phyloP scores from a whole-genome alignment of 148 eudicot genomes.

The Persicaria maculosa region DNA sequence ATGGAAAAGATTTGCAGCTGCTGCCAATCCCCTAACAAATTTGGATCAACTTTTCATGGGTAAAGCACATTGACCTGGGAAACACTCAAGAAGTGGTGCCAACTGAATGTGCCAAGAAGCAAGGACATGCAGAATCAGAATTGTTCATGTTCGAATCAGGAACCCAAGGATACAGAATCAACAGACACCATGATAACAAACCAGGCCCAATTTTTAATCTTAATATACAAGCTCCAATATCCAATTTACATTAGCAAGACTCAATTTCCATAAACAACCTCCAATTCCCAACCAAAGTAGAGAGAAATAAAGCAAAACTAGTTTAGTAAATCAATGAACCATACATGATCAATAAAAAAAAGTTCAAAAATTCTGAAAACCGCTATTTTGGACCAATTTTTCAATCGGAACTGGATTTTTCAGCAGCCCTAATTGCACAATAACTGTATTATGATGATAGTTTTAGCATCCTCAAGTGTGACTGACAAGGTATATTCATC shows the following conservation, averaged over 20 bases:
- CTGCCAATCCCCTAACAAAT: not conserved
- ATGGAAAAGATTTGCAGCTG: too few species aligned
- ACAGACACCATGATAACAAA: not conserved
- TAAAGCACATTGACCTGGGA: not conserved
- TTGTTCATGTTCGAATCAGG: not conserved
- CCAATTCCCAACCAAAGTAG: not conserved
- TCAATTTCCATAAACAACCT: too few species aligned
- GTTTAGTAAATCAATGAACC: not conserved
- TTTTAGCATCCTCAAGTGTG: too few species aligned
- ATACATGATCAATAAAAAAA: not conserved
- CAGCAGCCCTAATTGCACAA: not conserved
- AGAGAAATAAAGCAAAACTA: not conserved
- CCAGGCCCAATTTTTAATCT: not conserved
- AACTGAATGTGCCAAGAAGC: not conserved
- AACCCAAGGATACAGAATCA: not conserved
- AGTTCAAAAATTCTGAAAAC: not conserved
- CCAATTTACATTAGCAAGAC: too few species aligned
- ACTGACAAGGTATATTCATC: too few species aligned
- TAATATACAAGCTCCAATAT: too few species aligned
- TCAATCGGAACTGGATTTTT: not conserved
- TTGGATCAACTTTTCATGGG: not conserved
- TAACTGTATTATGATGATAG: not conserved
- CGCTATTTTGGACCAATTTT: not conserved
- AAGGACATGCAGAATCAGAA: not conserved
- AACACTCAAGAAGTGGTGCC: too few species aligned